A percentile compares a stretch with the other conserved stretches of the same genome.
Evolutionary conservation across 305 asterid genomes (phyloP).

Genomic region (Fraxinus baroniana): DNA sequence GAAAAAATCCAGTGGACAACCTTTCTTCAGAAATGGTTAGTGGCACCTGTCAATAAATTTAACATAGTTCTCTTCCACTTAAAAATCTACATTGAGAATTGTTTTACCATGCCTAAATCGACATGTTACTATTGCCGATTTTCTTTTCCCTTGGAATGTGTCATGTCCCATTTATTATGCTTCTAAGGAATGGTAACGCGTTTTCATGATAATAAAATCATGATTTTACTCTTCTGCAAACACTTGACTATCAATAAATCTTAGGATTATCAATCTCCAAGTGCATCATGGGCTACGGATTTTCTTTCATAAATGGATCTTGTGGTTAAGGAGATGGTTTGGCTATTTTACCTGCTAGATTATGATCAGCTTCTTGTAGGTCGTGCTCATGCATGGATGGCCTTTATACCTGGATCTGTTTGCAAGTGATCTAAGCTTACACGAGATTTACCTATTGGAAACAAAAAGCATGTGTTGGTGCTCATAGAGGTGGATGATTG

Average conservation of each 20-base stretch:
- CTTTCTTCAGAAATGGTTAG: constrained; percentile 81
- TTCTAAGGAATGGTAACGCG: background rate
- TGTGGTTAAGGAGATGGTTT: background rate
- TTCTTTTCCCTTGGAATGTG: background rate
- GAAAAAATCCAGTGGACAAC: constrained; percentile 77
- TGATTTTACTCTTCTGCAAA: background rate
- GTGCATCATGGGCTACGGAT: background rate
- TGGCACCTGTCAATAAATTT: constrained; percentile 15
- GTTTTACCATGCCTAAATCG: constrained; percentile 6
- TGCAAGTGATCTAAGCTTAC: background rate
- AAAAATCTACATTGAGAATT: background rate
- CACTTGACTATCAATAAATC: background rate
- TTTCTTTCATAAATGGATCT: background rate
- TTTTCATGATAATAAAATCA: background rate
- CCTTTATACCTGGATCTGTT: background rate
- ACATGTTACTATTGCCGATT: background rate
- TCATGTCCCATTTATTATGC: background rate
- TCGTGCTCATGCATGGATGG: background rate
- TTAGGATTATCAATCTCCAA: background rate
- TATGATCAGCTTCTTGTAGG: background rate
- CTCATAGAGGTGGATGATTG: background rate
- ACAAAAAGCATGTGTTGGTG: background rate
- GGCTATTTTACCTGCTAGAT: background rate
- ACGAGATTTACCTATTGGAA: background rate
- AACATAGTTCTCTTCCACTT: constrained; percentile 3